Percentiles rank a stretch among this genome's conserved stretches.
Evolutionary conservation across 2,329 filamentous ascomycete species (phyloP).

Genomic region (Celoporthe dispersa): DNA sequence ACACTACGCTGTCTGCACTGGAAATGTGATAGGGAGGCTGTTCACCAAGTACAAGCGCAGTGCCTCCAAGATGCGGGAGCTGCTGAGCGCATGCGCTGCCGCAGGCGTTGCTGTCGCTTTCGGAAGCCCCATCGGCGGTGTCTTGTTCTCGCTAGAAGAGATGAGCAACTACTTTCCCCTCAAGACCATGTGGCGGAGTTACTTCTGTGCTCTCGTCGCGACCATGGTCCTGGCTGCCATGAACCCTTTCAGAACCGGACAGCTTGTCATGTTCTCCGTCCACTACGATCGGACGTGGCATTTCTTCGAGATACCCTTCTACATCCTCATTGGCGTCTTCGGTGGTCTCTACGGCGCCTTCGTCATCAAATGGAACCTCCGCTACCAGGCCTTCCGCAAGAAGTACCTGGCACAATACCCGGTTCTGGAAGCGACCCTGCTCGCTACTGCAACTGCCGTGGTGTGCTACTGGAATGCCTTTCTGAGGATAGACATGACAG

Average conservation of each 20-base stretch:
- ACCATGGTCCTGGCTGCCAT: slow-evolving; percentile 91
- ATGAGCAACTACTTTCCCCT: slow-evolving; percentile 97
- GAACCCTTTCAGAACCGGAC: slow-evolving; percentile 96
- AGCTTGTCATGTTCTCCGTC: slow-evolving; percentile 99
- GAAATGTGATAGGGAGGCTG: slow-evolving; percentile 91
- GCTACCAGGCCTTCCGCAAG: slow-evolving; percentile 89
- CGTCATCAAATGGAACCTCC: slow-evolving; percentile 96
- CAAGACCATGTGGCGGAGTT: slow-evolving; percentile 97
- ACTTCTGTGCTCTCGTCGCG: slow-evolving; percentile 95
- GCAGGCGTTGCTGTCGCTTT: slow-evolving; percentile 97
- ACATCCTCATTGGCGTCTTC: slow-evolving; percentile 87
- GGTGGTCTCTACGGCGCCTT: slow-evolving; percentile 95
- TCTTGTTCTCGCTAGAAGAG: slow-evolving; percentile 95
- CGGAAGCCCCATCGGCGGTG: slow-evolving; percentile 94
- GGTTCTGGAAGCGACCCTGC: slow-evolving; percentile 80
- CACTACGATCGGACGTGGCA: slow-evolving; percentile 96
- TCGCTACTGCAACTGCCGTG: slow-evolving; percentile 83
- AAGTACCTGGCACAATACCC: slow-evolving; percentile 86
- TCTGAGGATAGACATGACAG: slow-evolving; percentile 95
- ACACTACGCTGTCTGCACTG: slow-evolving; percentile 98
- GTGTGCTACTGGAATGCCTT: slow-evolving; percentile 98
- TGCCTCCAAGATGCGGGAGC: slow-evolving; percentile 92
- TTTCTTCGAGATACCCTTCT: slow-evolving; percentile 95
- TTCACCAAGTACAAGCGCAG: slow-evolving; percentile 93
- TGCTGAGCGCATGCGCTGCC: slow-evolving; percentile 90